These are phyloP conservation scores for Laetiporus sulphureus DNA, from an alignment of 1,284 basidiomycete species.

Conservation along the genomic window DNA sequence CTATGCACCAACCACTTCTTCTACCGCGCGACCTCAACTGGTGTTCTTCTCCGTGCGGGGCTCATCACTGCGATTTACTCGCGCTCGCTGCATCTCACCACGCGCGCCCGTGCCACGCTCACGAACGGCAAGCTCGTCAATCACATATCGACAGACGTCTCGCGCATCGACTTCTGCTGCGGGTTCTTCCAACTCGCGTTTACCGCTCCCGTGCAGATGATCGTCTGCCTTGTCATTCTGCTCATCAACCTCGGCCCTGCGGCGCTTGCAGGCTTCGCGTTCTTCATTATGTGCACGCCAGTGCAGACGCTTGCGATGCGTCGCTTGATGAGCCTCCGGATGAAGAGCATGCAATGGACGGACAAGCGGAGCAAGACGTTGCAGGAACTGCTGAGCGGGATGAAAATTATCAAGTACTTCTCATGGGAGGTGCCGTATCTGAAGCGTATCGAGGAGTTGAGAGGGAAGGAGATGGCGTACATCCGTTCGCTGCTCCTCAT, in stretches of 20 bases:
- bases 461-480: conserved; percentile 71
- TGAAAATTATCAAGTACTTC: conserved; percentile 89
- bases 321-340: conserved; percentile 62
- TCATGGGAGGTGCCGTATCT: conserved; percentile 78
- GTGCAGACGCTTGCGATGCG: conserved; percentile 74
- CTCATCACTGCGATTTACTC: conserved; percentile 88
- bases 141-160: conserved; percentile 91
- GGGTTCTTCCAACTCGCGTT: conserved; percentile 82
- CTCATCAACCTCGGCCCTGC: conserved; percentile 71
- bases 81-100: conserved; percentile 71
- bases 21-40: conserved; percentile 64
- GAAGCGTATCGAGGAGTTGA: conserved; percentile 61
- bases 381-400: conserved; percentile 79
- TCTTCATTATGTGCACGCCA: conserved; percentile 66
- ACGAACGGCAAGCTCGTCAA: conserved; percentile 87
- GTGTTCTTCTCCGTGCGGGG: conserved; percentile 80
- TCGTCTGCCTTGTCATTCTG: conserved; percentile 65
- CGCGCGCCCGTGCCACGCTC: conserved; percentile 77
- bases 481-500: conserved; percentile 73
- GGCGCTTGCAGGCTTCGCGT: conserved; percentile 78
- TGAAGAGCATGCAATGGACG: conserved; percentile 85
- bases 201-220: conserved; percentile 69
- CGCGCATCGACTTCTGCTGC: conserved; percentile 84
- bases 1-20: conserved; percentile 78
- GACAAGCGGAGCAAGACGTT: conserved; percentile 82